These are phyloP conservation scores for Coemansia sp. DNA, from an alignment of 192 early-diverging fungal genomes.

Conservation along the genomic window DNA sequence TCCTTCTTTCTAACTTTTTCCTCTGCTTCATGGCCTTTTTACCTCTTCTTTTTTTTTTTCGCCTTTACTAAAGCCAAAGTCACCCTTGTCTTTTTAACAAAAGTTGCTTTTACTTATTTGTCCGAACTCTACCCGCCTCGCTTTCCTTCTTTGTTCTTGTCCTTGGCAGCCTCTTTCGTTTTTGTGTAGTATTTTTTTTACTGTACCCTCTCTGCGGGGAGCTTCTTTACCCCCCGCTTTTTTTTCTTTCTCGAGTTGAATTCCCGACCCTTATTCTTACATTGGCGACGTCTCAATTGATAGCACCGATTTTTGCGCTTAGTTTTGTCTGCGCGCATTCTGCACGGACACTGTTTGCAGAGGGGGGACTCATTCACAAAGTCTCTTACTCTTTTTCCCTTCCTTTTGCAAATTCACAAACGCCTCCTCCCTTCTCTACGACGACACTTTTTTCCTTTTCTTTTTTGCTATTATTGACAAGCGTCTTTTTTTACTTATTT, in stretches of 20 bases:
- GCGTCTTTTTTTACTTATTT: constrained; percentile 5
- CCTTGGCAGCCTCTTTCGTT: not conserved
- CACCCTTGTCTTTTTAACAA: not conserved
- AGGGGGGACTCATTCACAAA: not conserved
- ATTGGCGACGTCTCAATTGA: not conserved
- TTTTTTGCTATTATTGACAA: constrained; percentile 3
- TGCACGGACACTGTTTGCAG: not conserved
- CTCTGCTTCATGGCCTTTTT: not conserved
- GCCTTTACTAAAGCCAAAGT: not conserved
- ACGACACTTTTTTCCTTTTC: not conserved
- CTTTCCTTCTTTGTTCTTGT: not conserved
- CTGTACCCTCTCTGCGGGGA: not conserved
- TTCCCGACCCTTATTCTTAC: not conserved
- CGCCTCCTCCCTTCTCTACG: not conserved
- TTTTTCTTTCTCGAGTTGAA: not conserved
- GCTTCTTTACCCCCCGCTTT: not conserved
- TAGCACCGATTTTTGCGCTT: not conserved
- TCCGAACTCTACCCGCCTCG: not conserved
- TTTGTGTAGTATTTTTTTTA: not conserved
- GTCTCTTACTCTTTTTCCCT: not conserved
- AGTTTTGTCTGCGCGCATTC: not conserved
- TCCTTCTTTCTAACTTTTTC: not conserved
- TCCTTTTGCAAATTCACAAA: not conserved
- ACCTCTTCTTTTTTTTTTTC: not conserved
- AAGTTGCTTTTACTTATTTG: constrained; percentile 4